Percentiles rank a stretch among this genome's conserved stretches.
phyloP scores from a whole-genome alignment of 768 basidiomycete species.

The Hericium coralloides region DNA sequence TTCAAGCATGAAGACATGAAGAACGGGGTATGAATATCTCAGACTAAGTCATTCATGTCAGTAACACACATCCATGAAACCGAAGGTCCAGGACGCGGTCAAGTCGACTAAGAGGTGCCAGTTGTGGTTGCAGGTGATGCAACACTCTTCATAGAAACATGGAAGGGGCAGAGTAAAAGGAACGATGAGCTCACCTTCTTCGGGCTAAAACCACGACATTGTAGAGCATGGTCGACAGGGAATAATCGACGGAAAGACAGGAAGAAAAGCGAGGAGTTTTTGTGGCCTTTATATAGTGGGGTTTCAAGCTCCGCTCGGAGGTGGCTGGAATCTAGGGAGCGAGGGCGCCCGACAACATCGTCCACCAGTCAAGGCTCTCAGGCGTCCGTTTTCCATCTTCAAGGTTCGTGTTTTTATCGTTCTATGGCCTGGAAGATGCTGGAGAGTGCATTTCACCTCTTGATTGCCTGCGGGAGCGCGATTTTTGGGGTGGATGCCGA shows the following conservation, averaged over 20 bases:
- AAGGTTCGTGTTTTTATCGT: not conserved
- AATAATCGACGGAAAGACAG: not conserved
- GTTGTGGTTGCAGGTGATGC: conserved; percentile 47
- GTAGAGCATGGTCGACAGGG: too few relatives aligned
- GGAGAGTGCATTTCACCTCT: too few relatives aligned
- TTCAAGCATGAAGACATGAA: too few relatives aligned
- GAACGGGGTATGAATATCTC: conserved; percentile 22
- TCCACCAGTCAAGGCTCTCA: not conserved
- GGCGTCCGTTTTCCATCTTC: not conserved
- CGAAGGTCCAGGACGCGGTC: conserved; percentile 26
- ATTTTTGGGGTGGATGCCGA: conserved; percentile 10
- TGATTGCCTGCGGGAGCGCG: not conserved
- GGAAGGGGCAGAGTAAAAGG: conserved; percentile 2
- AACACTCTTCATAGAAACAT: conserved; percentile 65
- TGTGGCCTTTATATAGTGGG: not conserved
- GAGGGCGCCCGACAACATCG: not conserved
- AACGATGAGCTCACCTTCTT: not conserved
- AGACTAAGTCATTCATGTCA: conserved; percentile 68
- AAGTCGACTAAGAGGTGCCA: conserved; percentile 95
- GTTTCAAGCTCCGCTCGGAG: not conserved
- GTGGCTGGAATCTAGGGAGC: not conserved
- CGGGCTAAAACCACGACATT: too few relatives aligned
- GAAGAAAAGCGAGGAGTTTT: not conserved
- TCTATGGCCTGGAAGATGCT: too few relatives aligned
- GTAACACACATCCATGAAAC: conserved; percentile 38